These are phyloP conservation scores for Solanum chaucha DNA, from an alignment of 257 asterid genomes.

Conservation along the genomic window DNA sequence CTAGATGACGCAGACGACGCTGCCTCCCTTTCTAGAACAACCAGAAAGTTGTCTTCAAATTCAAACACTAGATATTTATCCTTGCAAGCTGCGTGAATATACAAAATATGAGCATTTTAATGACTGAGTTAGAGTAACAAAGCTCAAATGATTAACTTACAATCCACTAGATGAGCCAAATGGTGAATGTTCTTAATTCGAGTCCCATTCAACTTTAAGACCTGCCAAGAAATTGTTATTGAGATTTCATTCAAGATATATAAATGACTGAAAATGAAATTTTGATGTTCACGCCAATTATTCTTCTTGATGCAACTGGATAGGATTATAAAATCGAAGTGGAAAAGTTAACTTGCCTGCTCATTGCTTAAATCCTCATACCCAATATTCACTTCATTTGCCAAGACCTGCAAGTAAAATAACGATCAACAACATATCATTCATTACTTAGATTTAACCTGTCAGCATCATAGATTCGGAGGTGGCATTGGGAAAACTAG, in stretches of 20 bases:
- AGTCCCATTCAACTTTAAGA: conserved; percentile 73
- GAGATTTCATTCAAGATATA: not conserved
- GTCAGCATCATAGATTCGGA: not conserved
- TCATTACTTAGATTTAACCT: not conserved
- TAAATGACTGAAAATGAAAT: not conserved
- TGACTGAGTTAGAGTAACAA: not conserved
- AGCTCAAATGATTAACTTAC: conserved; percentile 30
- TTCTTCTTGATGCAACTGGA: not conserved
- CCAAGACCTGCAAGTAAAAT: conserved; percentile 51
- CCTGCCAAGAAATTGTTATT: conserved; percentile 31
- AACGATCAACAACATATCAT: not conserved
- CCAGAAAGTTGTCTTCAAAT: conserved; percentile 76
- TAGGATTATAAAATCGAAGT: not conserved
- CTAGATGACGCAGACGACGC: conserved; percentile 57
- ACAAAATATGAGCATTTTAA: not conserved
- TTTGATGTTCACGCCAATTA: not conserved
- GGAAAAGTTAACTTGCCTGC: conserved; percentile 49
- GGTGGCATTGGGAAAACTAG: not conserved
- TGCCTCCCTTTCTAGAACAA: conserved; percentile 75
- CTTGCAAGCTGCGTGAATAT: conserved; percentile 33
- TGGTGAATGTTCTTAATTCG: conserved; percentile 81
- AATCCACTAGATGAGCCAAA: conserved; percentile 80
- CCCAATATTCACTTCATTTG: conserved; percentile 90
- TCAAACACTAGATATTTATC: conserved; percentile 72
- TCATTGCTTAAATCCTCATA: conserved; percentile 92